phyloP scores from a whole-genome alignment of 768 basidiomycete species.

The Tylopilus balloui region DNA sequence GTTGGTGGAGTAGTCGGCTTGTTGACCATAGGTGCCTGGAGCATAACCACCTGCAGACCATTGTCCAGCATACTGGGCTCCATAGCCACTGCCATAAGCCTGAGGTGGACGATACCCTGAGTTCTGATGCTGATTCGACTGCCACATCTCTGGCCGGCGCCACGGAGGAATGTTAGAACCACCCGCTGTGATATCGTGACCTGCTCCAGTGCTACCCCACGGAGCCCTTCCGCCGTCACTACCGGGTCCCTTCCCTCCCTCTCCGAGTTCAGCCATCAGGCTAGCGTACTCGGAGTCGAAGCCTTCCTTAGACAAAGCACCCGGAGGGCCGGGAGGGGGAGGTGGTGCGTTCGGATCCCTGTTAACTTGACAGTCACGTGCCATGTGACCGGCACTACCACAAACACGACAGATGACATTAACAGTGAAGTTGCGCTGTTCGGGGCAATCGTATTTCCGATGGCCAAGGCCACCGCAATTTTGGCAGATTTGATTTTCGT shows the following conservation, averaged over 20 bases:
- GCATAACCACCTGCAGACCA: conserved; percentile 35
- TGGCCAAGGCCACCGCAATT: conserved; percentile 93
- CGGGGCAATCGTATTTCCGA: conserved; percentile 98
- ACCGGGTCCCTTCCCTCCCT: conserved; percentile 56
- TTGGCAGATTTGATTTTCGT: conserved; percentile 99
- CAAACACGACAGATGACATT: conserved; percentile 99
- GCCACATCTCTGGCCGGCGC: conserved; percentile 89
- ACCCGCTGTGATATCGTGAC: conserved; percentile 48
- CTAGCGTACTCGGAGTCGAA: conserved; percentile 98
- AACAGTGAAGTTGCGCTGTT: conserved; percentile 97
- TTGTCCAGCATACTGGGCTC: conserved; percentile 39
- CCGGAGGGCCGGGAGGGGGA: conserved; percentile 37
- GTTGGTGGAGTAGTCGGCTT: conserved; percentile 66
- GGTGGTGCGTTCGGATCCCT: conserved; percentile 76
- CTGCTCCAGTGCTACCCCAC: conserved; percentile 66
- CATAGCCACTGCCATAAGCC: conserved; percentile 46
- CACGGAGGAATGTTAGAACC: conserved; percentile 85
- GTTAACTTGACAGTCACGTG: conserved; percentile 93
- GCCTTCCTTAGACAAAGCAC: conserved; percentile 55
- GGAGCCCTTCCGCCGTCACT: conserved; percentile 51
- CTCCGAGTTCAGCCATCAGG: conserved; percentile 97
- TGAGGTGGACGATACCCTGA: conserved; percentile 69
- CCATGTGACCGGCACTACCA: conserved; percentile 98
- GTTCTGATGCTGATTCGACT: conserved; percentile 52
- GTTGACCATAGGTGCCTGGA: conserved; percentile 36